Evolutionary conservation across 257 asterid genomes (phyloP).

Genomic region (Nicotiana benthamiana): DNA sequence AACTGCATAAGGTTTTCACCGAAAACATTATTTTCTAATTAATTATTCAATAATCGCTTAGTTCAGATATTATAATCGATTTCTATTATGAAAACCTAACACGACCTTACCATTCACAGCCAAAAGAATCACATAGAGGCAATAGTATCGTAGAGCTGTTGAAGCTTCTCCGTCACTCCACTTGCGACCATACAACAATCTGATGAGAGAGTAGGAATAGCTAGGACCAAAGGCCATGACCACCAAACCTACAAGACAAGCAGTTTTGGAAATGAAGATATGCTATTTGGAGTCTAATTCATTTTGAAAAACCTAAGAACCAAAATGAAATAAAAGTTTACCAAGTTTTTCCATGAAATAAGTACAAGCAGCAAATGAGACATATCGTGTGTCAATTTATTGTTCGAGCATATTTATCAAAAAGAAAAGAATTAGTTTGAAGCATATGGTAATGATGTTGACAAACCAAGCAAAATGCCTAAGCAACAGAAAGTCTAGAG

Average conservation of each 20-base stretch:
- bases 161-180: constrained; percentile 99
- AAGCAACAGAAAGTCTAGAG: not conserved
- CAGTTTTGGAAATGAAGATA: not conserved
- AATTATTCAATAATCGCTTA: not conserved
- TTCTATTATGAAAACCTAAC: not conserved
- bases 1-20: too few species aligned
- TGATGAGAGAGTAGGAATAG: constrained; percentile 87
- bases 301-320: not conserved
- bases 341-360: not conserved
- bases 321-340: not conserved
- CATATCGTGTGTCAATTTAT: not conserved
- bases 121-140: constrained; percentile 71
- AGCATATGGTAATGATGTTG: not conserved
- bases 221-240: constrained; percentile 94
- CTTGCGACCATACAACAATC: constrained; percentile 76
- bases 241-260: constrained; percentile 49
- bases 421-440: not conserved
- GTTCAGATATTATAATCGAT: not conserved
- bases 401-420: not conserved
- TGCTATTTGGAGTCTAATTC: not conserved
- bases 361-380: not conserved
- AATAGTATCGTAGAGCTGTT: constrained; percentile 65
- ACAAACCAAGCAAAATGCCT: not conserved
- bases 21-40: too few species aligned
- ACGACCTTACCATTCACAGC: constrained; percentile 79